These are phyloP conservation scores for Pyrenophora tritici-repentis DNA, from an alignment of 2,329 filamentous ascomycete genomes.

Conservation along the genomic window DNA sequence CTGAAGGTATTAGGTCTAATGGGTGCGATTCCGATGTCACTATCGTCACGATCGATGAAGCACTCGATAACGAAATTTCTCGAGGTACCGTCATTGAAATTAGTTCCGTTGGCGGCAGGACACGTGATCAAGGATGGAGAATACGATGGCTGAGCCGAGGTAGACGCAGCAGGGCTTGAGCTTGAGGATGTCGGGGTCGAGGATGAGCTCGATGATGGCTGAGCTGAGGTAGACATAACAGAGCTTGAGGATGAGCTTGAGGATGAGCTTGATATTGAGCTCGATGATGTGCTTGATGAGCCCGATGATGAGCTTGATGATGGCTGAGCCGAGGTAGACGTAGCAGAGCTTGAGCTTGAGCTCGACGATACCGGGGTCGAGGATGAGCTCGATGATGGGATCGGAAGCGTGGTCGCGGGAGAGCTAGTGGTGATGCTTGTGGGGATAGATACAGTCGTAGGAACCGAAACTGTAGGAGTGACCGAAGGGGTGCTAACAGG, in stretches of 20 bases:
- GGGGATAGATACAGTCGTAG: too few species aligned
- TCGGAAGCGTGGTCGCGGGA: too few species aligned
- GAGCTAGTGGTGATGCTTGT: background rate
- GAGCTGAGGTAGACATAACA: background rate
- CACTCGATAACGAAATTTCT: conserved; percentile 16
- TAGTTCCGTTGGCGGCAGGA: conserved; percentile 12
- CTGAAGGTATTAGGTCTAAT: conserved; percentile 1
- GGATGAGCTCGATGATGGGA: background rate
- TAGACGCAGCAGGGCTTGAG: background rate
- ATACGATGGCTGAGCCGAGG: background rate
- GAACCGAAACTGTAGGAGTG: background rate
- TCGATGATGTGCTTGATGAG: conserved; percentile 1
- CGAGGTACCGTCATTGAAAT: conserved; percentile 1
- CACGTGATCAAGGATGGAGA: conserved; percentile 6
- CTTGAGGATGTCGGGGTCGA: background rate
- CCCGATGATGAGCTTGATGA: background rate
- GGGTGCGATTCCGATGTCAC: conserved; percentile 8
- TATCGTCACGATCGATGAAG: conserved; percentile 10
- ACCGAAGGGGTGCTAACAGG: background rate
- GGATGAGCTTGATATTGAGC: background rate
- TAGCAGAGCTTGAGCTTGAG: background rate
- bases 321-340: background rate
- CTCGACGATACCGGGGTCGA: background rate
- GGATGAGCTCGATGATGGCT: background rate
- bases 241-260: background rate